phyloP scores from a whole-genome alignment of 164 flowering plant species.

The Protea cynaroides region DNA sequence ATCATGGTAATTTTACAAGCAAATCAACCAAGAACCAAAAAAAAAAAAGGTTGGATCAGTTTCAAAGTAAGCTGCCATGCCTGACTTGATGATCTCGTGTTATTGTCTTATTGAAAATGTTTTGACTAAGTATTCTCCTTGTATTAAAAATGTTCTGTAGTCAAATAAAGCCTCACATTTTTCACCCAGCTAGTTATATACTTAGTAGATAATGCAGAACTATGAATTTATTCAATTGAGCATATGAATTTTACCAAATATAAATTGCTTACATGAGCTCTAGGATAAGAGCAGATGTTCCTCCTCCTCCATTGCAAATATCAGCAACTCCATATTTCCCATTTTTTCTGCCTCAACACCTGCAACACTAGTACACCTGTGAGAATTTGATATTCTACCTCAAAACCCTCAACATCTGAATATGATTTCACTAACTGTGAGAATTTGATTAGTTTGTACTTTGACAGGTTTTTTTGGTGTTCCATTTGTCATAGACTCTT shows the following conservation, averaged over 20 bases:
- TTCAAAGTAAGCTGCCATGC: not conserved
- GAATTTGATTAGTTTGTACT: too few species aligned
- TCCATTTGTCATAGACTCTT: too few species aligned
- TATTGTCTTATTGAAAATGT: too few species aligned
- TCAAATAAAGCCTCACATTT: not conserved
- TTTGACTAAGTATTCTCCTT: not conserved
- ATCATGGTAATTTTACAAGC: too few species aligned
- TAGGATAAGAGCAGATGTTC: conserved; percentile 79
- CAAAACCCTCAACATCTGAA: too few species aligned
- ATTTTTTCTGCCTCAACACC: conserved; percentile 65
- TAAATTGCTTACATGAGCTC: conserved; percentile 54
- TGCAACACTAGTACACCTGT: conserved; percentile 21
- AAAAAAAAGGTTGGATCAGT: not conserved
- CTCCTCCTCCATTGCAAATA: conserved; percentile 88
- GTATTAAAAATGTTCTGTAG: too few species aligned
- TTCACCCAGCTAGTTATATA: not conserved
- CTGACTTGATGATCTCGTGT: too few species aligned
- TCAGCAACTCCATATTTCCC: conserved; percentile 69
- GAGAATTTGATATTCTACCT: too few species aligned
- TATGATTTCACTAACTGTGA: too few species aligned
- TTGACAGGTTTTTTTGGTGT: too few species aligned
- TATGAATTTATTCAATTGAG: not conserved
- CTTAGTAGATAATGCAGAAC: not conserved
- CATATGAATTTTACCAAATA: not conserved
- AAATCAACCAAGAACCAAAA: too few species aligned